These are phyloP conservation scores for Sarcodon aspratus DNA, from an alignment of 768 basidiomycete genomes.

Conservation along the genomic window DNA sequence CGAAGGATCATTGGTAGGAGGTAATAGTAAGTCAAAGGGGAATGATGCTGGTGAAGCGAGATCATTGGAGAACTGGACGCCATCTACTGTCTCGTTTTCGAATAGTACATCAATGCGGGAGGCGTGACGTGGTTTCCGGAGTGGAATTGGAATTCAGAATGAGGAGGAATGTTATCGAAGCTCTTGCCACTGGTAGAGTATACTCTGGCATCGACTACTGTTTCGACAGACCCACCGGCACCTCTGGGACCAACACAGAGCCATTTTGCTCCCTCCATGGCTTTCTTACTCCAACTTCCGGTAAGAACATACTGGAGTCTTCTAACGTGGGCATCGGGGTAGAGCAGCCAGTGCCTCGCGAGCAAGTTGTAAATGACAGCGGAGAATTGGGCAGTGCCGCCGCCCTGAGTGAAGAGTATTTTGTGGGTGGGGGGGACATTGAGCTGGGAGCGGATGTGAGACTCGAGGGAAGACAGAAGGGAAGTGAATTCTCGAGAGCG, in stretches of 20 bases:
- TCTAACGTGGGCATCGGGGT: conserved; percentile 44
- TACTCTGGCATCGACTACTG: conserved; percentile 60
- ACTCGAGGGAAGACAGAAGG: conserved; percentile 51
- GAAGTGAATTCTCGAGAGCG: conserved; percentile 81
- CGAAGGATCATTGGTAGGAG: too few relatives aligned
- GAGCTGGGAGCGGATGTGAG: conserved; percentile 65
- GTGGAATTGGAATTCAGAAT: conserved; percentile 55
- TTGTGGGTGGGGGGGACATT: conserved; percentile 73
- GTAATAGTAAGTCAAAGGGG: conserved; percentile 61
- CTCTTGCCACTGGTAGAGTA: conserved; percentile 55
- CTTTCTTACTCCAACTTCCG: conserved; percentile 87
- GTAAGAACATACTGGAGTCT: conserved; percentile 87
- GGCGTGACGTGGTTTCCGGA: neutral
- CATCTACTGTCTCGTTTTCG: conserved; percentile 98
- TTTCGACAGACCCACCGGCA: conserved; percentile 42
- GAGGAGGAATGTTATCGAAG: conserved; percentile 73
- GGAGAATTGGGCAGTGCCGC: conserved; percentile 87
- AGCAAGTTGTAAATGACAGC: conserved; percentile 88
- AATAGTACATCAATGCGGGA: conserved; percentile 91
- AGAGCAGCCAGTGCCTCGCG: conserved; percentile 68
- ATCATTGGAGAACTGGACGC: conserved; percentile 73
- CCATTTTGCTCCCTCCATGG: conserved; percentile 69
- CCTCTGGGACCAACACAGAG: conserved; percentile 20
- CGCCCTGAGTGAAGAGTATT: conserved; percentile 91
- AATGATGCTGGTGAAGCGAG: conserved; percentile 48